These are phyloP conservation scores for Cutaneotrichosporon sp. DNA, from an alignment of 1,284 basidiomycete species.

Conservation along the genomic window DNA sequence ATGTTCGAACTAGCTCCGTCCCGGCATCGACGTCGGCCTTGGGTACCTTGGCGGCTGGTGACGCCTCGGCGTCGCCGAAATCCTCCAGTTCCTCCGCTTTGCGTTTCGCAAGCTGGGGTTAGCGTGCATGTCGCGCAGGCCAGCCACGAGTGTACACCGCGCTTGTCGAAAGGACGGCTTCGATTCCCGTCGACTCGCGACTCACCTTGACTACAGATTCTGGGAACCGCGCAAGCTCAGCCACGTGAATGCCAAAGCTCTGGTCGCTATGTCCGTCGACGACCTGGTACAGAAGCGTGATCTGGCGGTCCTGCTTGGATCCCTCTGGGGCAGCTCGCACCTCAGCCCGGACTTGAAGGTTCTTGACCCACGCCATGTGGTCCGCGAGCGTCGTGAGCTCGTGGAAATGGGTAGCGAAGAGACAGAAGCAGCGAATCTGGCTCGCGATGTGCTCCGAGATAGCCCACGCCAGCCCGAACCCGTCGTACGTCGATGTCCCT, in stretches of 20 bases:
- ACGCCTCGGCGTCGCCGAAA: conserved; percentile 55
- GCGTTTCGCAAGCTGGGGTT: conserved; percentile 71
- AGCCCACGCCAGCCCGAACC: conserved; percentile 97
- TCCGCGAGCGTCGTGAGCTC: conserved; percentile 89
- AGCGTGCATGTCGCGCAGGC: neutral
- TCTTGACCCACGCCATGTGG: conserved; percentile 81
- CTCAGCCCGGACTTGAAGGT: conserved; percentile 92
- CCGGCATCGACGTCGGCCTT: conserved; percentile 69
- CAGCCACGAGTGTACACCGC: neutral
- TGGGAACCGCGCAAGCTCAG: conserved; percentile 92
- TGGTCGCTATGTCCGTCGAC: conserved; percentile 91
- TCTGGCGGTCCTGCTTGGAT: conserved; percentile 66
- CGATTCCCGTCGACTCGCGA: too few relatives aligned
- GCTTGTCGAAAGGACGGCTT: neutral
- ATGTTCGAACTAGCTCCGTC: conserved; percentile 70
- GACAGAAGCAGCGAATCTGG: conserved; percentile 83
- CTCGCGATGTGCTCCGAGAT: conserved; percentile 98
- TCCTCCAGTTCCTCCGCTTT: conserved; percentile 97
- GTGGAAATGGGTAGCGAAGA: conserved; percentile 98
- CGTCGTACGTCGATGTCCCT: conserved; percentile 98
- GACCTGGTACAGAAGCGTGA: conserved; percentile 92
- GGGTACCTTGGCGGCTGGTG: conserved; percentile 53
- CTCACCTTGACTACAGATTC: conserved; percentile 82
- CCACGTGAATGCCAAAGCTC: conserved; percentile 98
- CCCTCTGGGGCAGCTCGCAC: conserved; percentile 57